phyloP scores from a whole-genome alignment of 768 basidiomycete genomes.

The Leccinum olivaceopallidum region DNA sequence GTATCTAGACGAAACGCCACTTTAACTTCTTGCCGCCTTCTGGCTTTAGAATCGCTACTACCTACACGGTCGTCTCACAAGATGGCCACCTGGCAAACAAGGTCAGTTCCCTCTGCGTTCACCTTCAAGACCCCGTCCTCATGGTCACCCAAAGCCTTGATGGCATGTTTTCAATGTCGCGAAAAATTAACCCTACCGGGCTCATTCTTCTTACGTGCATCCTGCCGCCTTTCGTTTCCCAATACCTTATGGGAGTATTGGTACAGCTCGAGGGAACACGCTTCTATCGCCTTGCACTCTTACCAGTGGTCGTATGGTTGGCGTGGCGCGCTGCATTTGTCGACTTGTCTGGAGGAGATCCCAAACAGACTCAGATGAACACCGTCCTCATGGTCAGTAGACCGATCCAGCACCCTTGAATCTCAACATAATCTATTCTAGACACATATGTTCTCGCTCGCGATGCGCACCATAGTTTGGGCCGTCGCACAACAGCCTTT shows the following conservation, averaged over 20 bases:
- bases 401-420: background rate
- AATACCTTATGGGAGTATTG: conserved; percentile 53
- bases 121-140: background rate
- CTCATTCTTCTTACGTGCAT: conserved; percentile 36
- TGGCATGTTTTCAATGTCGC: conserved; percentile 8
- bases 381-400: conserved; percentile 22
- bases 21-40: background rate
- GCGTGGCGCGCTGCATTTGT: conserved; percentile 41
- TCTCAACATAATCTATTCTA: background rate
- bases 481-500: conserved; percentile 16
- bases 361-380: conserved; percentile 15
- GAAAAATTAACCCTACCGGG: conserved; percentile 8
- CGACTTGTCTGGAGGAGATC: conserved; percentile 25
- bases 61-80: background rate
- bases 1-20: too few relatives aligned
- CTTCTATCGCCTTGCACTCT: conserved; percentile 45
- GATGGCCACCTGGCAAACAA: background rate
- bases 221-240: conserved; percentile 44
- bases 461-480: conserved; percentile 22
- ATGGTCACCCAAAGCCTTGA: background rate
- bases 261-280: conserved; percentile 45
- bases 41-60: background rate
- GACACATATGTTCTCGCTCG: conserved; percentile 18
- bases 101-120: background rate
- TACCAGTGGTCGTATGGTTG: conserved; percentile 47